Evolutionary conservation across 495 filamentous ascomycete species (phyloP), one percentile per base, ranked within the genome.

Genomic region (Lophium mytilinum): DNA sequence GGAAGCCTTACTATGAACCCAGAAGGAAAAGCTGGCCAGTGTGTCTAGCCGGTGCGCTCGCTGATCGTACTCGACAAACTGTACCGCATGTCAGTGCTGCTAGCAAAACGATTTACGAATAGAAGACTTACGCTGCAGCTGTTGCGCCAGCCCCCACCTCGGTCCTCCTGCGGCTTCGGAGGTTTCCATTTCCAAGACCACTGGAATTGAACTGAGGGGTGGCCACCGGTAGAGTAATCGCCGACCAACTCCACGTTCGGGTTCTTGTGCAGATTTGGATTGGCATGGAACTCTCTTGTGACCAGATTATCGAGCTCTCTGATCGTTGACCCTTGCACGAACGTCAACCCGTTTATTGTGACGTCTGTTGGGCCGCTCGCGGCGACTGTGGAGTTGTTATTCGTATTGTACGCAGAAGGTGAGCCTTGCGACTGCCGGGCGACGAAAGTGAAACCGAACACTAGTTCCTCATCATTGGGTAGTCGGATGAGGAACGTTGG

Each of bases 181-280:
- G 93, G 90, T 62, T 87, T 88, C 93, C 93, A 98, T 75, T 81
- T 89, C 93, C 93, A 98, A 17, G 83, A 83, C 89, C 92, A 98
- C 34, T 93, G 85, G 68, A 96, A 96, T 21, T 91, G 85, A 48
- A 96, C 87, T 4, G 89, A 90, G 10, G 84, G 74, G 57, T 78
- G 86, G 15, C 90, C 89, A 9, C 80, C 83, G 0, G 93, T 98
- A 0, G 82, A 78, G 69, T 81, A 96, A 68, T 93, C 89, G 0
- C 93, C 93, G 8, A 97, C 83, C 12, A 98, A 75, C 57, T 92
- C 87, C 11, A 98, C 93, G 70, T 96, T 96, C 21, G 90, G 81
- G 63, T 97, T 96, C 67, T 95, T 96, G 74, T 98, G 93, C 33
- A 98, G 74, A 69, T 98, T 98, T 0, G 94, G 93, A 62, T 98